Conservation (phyloP, 371 early-diverging fungal genomes). For the Nematocida minor region DNA sequence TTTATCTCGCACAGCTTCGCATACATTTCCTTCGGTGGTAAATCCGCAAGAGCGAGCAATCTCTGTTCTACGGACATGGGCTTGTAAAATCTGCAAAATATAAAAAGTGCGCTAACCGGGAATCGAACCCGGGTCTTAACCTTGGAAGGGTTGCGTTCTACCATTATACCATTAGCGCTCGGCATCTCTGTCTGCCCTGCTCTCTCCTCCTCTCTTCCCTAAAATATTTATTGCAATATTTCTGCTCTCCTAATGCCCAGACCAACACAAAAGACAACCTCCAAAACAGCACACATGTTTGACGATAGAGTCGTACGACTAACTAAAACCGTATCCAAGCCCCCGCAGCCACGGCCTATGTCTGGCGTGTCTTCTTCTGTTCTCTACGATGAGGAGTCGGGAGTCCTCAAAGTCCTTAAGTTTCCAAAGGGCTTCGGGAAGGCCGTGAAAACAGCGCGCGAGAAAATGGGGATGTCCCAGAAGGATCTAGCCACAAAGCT, state of each 20-base stretch:
- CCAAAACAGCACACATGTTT: slow-evolving; percentile 3
- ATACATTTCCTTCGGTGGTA: slow-evolving; percentile 17
- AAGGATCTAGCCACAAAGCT: slow-evolving; percentile 57
- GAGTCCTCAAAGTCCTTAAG: slow-evolving; percentile 2
- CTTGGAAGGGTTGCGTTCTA: slow-evolving; percentile 63
- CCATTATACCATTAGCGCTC: slow-evolving; percentile 60
- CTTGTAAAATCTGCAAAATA: background rate
- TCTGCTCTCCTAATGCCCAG: background rate
- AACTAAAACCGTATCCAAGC: background rate
- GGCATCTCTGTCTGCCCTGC: background rate
- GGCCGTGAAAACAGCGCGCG: slow-evolving; percentile 41
- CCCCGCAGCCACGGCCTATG: background rate
- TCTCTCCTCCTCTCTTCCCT: background rate
- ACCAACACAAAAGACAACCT: background rate
- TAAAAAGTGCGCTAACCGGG: slow-evolving; percentile 59
- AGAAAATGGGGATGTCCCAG: slow-evolving; percentile 22
- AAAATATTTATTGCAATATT: background rate
- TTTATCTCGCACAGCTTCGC: slow-evolving; percentile 2
- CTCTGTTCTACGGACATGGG: background rate
- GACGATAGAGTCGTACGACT: slow-evolving; percentile 25
- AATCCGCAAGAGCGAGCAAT: background rate
- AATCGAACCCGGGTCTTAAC: slow-evolving; percentile 63
- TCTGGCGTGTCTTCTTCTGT: slow-evolving; percentile 38
- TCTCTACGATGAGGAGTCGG: slow-evolving; percentile 2
- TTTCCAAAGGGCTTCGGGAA: slow-evolving; percentile 52